phyloP scores from a whole-genome alignment of 768 basidiomycete species.

The Mycena floridula region DNA sequence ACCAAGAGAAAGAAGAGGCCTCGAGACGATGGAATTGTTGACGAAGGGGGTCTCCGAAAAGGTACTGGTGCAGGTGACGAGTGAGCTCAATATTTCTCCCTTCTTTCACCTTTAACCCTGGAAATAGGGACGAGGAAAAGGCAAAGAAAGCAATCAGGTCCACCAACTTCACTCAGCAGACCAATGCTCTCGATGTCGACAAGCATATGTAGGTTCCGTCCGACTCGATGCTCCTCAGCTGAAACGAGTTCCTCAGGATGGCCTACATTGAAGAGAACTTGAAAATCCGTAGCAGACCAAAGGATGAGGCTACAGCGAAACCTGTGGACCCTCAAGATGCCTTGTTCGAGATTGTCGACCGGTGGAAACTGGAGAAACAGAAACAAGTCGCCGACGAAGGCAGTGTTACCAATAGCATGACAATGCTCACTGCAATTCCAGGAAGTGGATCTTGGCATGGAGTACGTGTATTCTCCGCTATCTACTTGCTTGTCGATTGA shows the following conservation, averaged over 20 bases:
- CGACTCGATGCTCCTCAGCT: not conserved
- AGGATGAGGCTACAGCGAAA: slow-evolving; percentile 37
- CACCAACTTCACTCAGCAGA: slow-evolving; percentile 97
- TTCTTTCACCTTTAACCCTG: not conserved
- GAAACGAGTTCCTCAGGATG: slow-evolving; percentile 58
- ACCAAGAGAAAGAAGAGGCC: slow-evolving; percentile 60
- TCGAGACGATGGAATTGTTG: slow-evolving; percentile 39
- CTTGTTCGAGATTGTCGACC: slow-evolving; percentile 65
- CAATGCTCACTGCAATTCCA: slow-evolving; percentile 98
- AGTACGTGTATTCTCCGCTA: slow-evolving; percentile 53
- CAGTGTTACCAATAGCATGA: slow-evolving; percentile 85
- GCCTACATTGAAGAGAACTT: slow-evolving; percentile 96
- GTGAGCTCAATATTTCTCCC: slow-evolving; percentile 30
- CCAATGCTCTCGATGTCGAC: slow-evolving; percentile 92
- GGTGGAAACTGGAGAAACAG: slow-evolving; percentile 54
- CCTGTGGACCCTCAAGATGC: slow-evolving; percentile 72
- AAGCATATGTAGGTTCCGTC: slow-evolving; percentile 81
- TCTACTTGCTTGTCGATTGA: slow-evolving; percentile 1
- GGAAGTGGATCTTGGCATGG: slow-evolving; percentile 97
- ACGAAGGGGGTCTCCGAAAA: slow-evolving; percentile 51
- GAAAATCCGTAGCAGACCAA: slow-evolving; percentile 57
- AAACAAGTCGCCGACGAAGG: slow-evolving; percentile 74
- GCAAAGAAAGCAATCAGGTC: slow-evolving; percentile 68
- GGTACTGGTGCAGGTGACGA: slow-evolving; percentile 47
- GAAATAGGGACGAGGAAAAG: slow-evolving; percentile 57